Base-by-base conservation (phyloP, 257 asterid species). In the Gentiana dahurica region DNA sequence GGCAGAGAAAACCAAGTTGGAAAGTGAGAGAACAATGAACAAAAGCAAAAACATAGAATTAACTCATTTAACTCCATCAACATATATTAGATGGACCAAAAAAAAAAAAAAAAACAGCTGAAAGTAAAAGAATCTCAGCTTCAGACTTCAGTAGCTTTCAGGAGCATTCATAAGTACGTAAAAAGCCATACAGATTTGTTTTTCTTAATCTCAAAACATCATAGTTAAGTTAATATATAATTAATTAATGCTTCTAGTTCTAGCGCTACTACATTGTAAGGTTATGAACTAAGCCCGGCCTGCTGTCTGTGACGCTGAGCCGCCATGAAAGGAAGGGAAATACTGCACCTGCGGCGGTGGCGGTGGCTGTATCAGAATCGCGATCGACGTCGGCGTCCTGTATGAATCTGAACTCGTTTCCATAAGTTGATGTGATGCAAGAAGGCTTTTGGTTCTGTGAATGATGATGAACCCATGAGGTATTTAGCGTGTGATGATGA, bases 51-150 rank as follows among this genome's bases (percentile, higher is more conserved):
- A 77, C 87, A 75, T 72, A 67, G 95, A 77, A 85, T 79, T 68
- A 82, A 79, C 86, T 77, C 87, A 75, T 3, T 72, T 77, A 89
- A 77, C 93, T 82, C 89, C 83, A 78, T 73, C 94, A 70, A 1
- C 24, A 54, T 73, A 55, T 60, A 71, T 73, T 51, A 68, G 68
- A 74, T 6, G 65, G 65, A 70, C 69, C 53, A 68, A 46, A 70
- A 59, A 63, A 58, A 60, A 75, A 58, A 46, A 70, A 59, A 65
- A 58, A 60, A 75, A 67, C 80, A 61, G 33, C 79, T 64, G 71
- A 76, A 74, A 78, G 67, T 41, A 57, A 75, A 75, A 65, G 72
- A 78, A 77, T 73, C 70, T 72, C 71, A 44, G 49, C 51, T 60
- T 53, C 71, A 71, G 61, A 46, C 51, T 60, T 53, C 71, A 71